phyloP scores from a whole-genome alignment of 768 basidiomycete genomes.

The Termitomyces sp. region DNA sequence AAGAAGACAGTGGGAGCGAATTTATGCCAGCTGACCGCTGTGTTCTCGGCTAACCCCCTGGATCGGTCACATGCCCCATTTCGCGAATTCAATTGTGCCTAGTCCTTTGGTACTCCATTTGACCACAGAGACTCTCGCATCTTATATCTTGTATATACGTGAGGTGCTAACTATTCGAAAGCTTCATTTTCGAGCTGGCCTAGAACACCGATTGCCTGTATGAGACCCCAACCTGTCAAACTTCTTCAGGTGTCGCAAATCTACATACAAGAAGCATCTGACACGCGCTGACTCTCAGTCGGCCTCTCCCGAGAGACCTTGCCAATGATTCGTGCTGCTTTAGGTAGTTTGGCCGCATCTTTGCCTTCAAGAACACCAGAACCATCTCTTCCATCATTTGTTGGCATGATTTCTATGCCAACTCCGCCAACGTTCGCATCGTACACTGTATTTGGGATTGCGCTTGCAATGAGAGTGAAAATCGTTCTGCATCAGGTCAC shows the following conservation, averaged over 20 bases:
- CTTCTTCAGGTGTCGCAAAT: neutral
- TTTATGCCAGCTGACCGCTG: conserved; percentile 20
- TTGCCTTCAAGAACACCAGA: neutral
- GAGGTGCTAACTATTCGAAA: neutral
- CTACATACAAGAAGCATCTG: neutral
- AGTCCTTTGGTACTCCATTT: neutral
- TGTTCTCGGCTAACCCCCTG: conserved; percentile 18
- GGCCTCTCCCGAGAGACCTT: conserved; percentile 5
- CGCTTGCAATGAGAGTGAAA: neutral
- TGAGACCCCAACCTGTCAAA: conserved; percentile 5
- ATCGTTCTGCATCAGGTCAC: neutral
- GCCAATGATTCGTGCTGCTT: neutral
- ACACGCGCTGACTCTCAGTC: neutral
- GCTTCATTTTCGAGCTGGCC: neutral
- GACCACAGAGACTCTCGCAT: neutral
- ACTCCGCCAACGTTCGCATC: neutral
- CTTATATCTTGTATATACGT: neutral
- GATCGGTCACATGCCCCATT: conserved; percentile 19
- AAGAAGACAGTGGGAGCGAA: conserved; percentile 18
- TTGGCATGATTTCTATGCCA: neutral
- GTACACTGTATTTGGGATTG: neutral
- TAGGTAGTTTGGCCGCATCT: neutral
- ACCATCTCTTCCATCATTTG: neutral
- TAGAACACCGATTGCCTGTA: neutral
- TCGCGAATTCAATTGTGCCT: conserved; percentile 3